Percentiles rank a stretch among this genome's conserved stretches.
These are phyloP conservation scores for Boletus rubroflammeus DNA, from an alignment of 768 basidiomycete genomes.

Conservation along the genomic window DNA sequence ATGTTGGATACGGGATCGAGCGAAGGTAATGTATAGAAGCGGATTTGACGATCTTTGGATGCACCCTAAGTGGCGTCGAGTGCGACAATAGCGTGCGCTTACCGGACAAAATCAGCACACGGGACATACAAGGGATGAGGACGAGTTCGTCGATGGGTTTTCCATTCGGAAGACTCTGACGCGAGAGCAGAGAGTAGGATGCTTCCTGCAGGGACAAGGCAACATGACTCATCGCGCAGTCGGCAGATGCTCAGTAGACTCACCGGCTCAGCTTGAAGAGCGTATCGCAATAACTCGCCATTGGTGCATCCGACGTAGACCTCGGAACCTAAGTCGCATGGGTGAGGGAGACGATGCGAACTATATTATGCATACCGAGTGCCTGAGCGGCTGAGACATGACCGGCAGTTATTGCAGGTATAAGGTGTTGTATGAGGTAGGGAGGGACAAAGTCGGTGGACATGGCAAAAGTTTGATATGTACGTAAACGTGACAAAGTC, in stretches of 20 bases:
- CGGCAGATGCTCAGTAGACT: constrained; percentile 8
- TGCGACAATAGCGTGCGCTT: constrained; percentile 28
- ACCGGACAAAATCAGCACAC: constrained; percentile 74
- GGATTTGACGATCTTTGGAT: constrained; percentile 53
- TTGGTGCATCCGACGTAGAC: constrained; percentile 85
- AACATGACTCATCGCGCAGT: not conserved
- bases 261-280: constrained; percentile 57
- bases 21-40: constrained; percentile 78
- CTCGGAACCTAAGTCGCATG: constrained; percentile 58
- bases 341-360: not conserved
- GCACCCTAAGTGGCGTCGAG: not conserved
- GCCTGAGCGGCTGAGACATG: constrained; percentile 49
- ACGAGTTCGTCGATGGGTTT: constrained; percentile 80
- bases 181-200: constrained; percentile 63
- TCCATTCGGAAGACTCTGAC: constrained; percentile 62
- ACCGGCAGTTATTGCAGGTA: constrained; percentile 33
- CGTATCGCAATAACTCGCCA: constrained; percentile 78
- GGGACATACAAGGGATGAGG: constrained; percentile 70
- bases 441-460: constrained; percentile 48
- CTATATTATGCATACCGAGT: constrained; percentile 38
- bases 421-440: constrained; percentile 52
- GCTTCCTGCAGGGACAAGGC: constrained; percentile 39
- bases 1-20: constrained; percentile 68
- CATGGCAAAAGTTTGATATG: constrained; percentile 18
- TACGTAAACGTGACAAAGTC: constrained; percentile 22